Base-by-base conservation (phyloP, 768 basidiomycete genomes). In the Leccinum barrowsii region DNA sequence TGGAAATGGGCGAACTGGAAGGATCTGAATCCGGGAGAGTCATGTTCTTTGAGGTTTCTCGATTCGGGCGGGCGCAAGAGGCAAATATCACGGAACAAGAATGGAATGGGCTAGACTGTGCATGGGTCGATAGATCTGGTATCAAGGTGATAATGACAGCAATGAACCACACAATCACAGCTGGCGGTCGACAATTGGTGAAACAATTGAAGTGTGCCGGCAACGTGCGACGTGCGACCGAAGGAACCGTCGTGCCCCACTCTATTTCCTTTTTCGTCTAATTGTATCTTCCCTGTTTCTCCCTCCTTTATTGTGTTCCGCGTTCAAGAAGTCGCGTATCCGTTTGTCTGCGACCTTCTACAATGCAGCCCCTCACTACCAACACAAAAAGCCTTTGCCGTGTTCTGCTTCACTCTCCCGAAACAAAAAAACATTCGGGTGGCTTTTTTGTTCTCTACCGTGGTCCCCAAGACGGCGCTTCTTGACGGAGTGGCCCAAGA, bases 281-380 rank as follows among this genome's bases (percentile, higher is more conserved):
- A 73, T 72, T 72, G 71, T 72, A 62, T 72, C 54, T 64, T 72
- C 56, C 68, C 69, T 46, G 67, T 72, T 74, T 74, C 64, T 70
- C 63, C 59, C 61, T 64, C 8, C 42, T 70, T 65, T 74, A 73
- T 73, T 73, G 71, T 73, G 67, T 73, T 70, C 47, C 56, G 58
- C 65, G 6, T 60, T 58, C 65, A 60, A 62, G 65, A 70, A 72
- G 70, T 54, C 60, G 56, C 57, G 35, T 63, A 57, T 60, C 35
- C 61, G 65, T 59, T 28, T 61, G 59, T 63, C 59, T 67, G 63
- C 57, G 54, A 44, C 34, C 64, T 58, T 70, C 62, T 58, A 60
- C 63, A 70, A 67, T 74, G 61, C 55, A 60, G 59, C 60, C 69
- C 71, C 63, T 74, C 64, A 67, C 71, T 74, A 73, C 71, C 63